phyloP scores from a whole-genome alignment of 2,329 filamentous ascomycete species.

The Fusarium sp. region DNA sequence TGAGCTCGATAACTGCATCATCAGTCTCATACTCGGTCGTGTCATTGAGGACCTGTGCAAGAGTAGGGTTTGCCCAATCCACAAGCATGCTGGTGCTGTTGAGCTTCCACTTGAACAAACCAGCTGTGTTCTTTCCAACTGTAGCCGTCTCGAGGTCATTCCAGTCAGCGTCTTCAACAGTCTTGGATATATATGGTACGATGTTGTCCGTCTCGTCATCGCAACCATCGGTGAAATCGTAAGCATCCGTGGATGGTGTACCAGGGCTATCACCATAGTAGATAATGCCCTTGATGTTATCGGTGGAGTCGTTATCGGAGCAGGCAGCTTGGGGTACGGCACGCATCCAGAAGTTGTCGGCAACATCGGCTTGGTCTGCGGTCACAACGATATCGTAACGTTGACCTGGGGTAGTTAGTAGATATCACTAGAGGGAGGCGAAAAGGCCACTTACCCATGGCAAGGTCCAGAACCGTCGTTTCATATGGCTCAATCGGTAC shows the following conservation, averaged over 20 bases:
- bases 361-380: constrained; percentile 52
- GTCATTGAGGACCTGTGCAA: constrained; percentile 10
- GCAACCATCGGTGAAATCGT: constrained; percentile 46
- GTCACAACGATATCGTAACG: constrained; percentile 62
- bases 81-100: constrained; percentile 20
- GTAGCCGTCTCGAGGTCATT: constrained; percentile 18
- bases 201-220: constrained; percentile 54
- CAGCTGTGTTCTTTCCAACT: constrained; percentile 11
- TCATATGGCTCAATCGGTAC: constrained; percentile 69
- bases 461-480: constrained; percentile 52
- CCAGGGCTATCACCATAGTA: constrained; percentile 52
- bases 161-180: constrained; percentile 49
- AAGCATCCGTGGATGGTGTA: constrained; percentile 19
- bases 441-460: constrained; percentile 44
- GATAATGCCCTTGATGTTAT: constrained; percentile 64
- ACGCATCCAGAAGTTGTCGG: constrained; percentile 62
- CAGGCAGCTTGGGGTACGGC: constrained; percentile 59
- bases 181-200: constrained; percentile 52
- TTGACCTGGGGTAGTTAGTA: constrained; percentile 51
- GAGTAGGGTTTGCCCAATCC: constrained; percentile 16
- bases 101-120: constrained; percentile 20
- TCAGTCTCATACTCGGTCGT: constrained; percentile 1
- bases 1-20: constrained; percentile 47
- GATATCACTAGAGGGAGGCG: fast-evolving
- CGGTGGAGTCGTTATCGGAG: constrained; percentile 53